Conservation (phyloP, 345 rosid genomes). For the Eucalyptus viminalis region DNA sequence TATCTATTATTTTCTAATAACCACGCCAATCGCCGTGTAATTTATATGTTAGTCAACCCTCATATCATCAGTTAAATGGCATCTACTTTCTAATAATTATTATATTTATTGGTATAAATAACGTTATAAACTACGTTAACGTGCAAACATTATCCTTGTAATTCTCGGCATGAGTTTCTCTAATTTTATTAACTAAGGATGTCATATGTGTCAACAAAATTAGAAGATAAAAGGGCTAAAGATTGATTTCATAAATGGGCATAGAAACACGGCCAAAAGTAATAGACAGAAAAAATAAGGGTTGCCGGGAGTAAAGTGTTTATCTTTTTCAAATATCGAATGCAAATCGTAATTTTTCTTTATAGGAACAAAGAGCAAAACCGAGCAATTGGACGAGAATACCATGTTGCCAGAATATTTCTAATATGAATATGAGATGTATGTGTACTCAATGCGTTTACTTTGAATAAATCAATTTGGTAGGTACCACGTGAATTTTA, state of each 20-base stretch:
- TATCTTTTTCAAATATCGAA: background rate
- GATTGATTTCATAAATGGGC: background rate
- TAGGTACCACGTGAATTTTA: background rate
- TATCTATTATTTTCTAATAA: background rate
- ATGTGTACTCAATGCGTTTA: background rate
- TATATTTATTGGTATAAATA: background rate
- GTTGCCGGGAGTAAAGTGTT: background rate
- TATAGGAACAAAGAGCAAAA: background rate
- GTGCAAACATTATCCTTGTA: background rate
- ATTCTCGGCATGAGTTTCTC: background rate
- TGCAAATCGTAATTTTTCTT: background rate
- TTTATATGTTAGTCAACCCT: background rate
- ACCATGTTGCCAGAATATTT: background rate
- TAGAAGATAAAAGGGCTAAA: background rate
- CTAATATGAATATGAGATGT: background rate
- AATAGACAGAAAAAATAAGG: background rate
- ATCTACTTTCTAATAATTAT: background rate
- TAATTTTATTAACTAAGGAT: background rate
- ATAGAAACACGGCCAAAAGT: background rate
- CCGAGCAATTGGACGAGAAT: background rate
- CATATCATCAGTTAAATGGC: background rate
- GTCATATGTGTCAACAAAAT: background rate
- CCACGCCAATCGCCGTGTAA: background rate
- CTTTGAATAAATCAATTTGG: background rate
- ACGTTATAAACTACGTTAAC: background rate